These are phyloP conservation scores for Sarcomyxa edulis DNA, from an alignment of 768 basidiomycete species.

Conservation along the genomic window DNA sequence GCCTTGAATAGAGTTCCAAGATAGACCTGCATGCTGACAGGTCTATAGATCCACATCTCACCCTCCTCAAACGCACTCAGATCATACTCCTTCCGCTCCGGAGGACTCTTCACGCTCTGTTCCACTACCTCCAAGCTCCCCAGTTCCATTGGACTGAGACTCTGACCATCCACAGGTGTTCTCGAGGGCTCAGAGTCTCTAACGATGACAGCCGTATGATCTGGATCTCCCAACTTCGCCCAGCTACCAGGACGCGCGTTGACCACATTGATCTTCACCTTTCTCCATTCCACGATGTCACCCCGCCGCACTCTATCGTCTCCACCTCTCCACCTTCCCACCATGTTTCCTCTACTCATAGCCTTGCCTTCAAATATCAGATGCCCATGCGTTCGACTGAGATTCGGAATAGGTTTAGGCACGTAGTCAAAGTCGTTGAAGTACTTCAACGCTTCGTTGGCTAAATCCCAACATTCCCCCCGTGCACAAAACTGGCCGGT, in stretches of 20 bases:
- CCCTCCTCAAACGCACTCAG: slow-evolving; percentile 39
- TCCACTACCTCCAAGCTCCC: slow-evolving; percentile 46
- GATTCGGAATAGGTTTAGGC: slow-evolving; percentile 40
- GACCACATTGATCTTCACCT: slow-evolving; percentile 27
- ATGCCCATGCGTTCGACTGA: slow-evolving; percentile 50
- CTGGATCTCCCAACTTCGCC: slow-evolving; percentile 41
- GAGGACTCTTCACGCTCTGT: slow-evolving; percentile 39
- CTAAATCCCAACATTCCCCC: slow-evolving; percentile 58
- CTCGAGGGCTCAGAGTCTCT: slow-evolving; percentile 27
- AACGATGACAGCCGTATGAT: slow-evolving; percentile 50
- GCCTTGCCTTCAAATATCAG: slow-evolving; percentile 41
- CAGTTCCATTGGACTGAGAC: slow-evolving; percentile 33
- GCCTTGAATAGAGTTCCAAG: slow-evolving; percentile 16
- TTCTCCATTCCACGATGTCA: slow-evolving; percentile 51
- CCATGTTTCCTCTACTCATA: slow-evolving; percentile 24
- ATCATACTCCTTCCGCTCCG: slow-evolving; percentile 35
- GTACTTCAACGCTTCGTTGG: slow-evolving; percentile 41
- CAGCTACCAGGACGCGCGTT: slow-evolving; percentile 16
- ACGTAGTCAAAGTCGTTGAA: slow-evolving; percentile 35
- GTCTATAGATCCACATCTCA: slow-evolving; percentile 55
- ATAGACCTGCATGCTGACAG: slow-evolving; percentile 35
- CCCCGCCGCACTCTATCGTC: slow-evolving; percentile 47
- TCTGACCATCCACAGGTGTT: slow-evolving; percentile 24
- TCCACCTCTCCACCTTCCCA: slow-evolving; percentile 44
- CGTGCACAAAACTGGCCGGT: slow-evolving; percentile 39